Conservation (phyloP, 2,329 filamentous ascomycete genomes). For the Aureobasidium sp. region DNA sequence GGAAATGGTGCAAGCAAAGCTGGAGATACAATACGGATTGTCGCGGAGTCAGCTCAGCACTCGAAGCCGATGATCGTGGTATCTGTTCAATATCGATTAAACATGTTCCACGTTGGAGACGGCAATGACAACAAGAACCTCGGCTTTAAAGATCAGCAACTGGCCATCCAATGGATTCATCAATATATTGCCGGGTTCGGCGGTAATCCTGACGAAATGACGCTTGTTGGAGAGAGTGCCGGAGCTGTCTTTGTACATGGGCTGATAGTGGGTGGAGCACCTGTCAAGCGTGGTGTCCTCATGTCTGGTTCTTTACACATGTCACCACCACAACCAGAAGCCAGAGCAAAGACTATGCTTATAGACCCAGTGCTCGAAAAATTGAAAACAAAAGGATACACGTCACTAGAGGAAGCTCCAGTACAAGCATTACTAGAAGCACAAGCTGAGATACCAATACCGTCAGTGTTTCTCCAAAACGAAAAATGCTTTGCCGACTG, state of each 20-base stretch:
- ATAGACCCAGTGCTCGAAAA: constrained; percentile 24
- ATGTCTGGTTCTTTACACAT: constrained; percentile 39
- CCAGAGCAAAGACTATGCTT: constrained; percentile 26
- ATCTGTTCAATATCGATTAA: constrained; percentile 39
- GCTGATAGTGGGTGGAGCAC: constrained; percentile 31
- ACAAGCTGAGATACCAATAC: constrained; percentile 32
- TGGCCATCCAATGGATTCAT: constrained; percentile 31
- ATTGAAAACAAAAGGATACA: constrained; percentile 18
- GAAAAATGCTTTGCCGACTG: constrained; percentile 33
- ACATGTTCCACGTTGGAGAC: constrained; percentile 42
- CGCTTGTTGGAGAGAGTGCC: constrained; percentile 41
- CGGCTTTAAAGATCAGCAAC: constrained; percentile 23
- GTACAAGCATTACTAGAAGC: constrained; percentile 30
- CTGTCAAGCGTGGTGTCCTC: constrained; percentile 32
- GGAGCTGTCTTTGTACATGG: constrained; percentile 42
- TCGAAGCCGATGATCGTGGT: constrained; percentile 38
- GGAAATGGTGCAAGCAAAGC: constrained; percentile 37
- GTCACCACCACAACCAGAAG: constrained; percentile 36
- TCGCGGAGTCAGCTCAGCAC: constrained; percentile 28
- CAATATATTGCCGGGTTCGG: constrained; percentile 31
- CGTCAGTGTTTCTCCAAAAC: constrained; percentile 38
- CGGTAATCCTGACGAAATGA: constrained; percentile 33
- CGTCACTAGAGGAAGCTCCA: constrained; percentile 28
- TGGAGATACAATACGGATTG: constrained; percentile 23
- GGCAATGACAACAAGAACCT: constrained; percentile 29